Percentiles rank a stretch among this genome's conserved stretches.
Conservation (phyloP, 2,329 filamentous ascomycete genomes). For the Penicillium hordei region DNA sequence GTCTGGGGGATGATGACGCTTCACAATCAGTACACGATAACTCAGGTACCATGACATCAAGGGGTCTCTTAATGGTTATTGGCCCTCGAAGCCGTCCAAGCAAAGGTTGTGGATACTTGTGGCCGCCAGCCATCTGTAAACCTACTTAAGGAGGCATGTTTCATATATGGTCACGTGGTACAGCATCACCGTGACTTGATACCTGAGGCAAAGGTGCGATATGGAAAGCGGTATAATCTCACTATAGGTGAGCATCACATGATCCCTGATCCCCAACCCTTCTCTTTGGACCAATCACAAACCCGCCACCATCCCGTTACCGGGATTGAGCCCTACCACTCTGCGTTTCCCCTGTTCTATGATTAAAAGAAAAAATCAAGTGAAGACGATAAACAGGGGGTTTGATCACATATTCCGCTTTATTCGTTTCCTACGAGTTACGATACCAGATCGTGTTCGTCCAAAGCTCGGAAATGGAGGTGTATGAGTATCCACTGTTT, state of each 20-base stretch:
- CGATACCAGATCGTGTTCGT: background rate
- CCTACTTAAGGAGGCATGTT: no score
- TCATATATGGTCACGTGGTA: background rate
- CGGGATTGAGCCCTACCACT: slow-evolving; percentile 2
- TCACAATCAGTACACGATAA: no score
- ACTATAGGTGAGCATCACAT: background rate
- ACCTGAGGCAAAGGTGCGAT: background rate
- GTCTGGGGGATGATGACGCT: no score
- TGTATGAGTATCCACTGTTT: slow-evolving; percentile 10
- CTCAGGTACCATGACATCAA: no score
- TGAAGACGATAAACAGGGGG: background rate
- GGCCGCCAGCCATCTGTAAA: no score
- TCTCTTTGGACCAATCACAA: slow-evolving; percentile 1
- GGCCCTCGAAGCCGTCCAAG: no score
- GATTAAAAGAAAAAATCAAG: background rate
- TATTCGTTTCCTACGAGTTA: background rate
- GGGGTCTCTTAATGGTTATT: no score
- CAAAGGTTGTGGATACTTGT: no score
- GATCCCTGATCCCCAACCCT: background rate
- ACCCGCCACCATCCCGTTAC: slow-evolving; percentile 5
- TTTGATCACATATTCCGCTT: background rate
- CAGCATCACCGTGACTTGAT: fast-evolving
- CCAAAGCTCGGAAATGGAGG: slow-evolving; percentile 5
- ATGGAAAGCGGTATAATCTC: background rate
- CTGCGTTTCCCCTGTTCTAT: background rate